Percentiles rank a stretch among this genome's conserved stretches.
phyloP scores from a whole-genome alignment of 805 yeast species.

The Starmera pachycereana region DNA sequence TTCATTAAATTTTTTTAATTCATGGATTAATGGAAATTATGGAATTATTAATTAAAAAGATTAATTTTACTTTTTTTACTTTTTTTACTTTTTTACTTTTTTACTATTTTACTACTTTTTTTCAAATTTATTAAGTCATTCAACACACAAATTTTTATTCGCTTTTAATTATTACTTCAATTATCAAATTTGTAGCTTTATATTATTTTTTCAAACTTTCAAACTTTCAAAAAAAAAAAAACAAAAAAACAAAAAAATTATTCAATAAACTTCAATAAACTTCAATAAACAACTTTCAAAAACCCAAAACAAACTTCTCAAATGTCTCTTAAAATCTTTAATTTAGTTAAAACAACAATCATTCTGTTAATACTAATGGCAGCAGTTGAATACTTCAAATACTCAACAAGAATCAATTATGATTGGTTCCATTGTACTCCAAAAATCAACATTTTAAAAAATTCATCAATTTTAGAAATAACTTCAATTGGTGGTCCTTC shows the following conservation, averaged over 20 bases:
- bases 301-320: background rate
- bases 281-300: constrained; percentile 2
- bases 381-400: constrained; percentile 33
- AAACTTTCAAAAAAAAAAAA: no score
- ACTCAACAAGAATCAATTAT: constrained; percentile 27
- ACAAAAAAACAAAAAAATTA: no score
- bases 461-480: constrained; percentile 20
- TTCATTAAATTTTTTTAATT: constrained; percentile 71
- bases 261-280: background rate
- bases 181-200: no score
- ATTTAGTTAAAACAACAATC: constrained; percentile 20
- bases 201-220: no score
- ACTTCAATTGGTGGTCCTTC: constrained; percentile 32
- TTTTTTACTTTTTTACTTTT: no score
- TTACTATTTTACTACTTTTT: no score
- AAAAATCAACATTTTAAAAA: constrained; percentile 13
- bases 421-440: constrained; percentile 38
- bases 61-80: no score
- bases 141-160: no score
- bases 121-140: no score
- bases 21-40: constrained; percentile 72
- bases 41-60: constrained; percentile 7
- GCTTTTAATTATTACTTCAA: no score
- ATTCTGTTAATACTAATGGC: constrained; percentile 24
- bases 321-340: constrained; percentile 3